Evolutionary conservation across 176 grass and related monocot species (phyloP), one percentile per base, ranked within the genome.

Genomic region (Aegilops longissima): DNA sequence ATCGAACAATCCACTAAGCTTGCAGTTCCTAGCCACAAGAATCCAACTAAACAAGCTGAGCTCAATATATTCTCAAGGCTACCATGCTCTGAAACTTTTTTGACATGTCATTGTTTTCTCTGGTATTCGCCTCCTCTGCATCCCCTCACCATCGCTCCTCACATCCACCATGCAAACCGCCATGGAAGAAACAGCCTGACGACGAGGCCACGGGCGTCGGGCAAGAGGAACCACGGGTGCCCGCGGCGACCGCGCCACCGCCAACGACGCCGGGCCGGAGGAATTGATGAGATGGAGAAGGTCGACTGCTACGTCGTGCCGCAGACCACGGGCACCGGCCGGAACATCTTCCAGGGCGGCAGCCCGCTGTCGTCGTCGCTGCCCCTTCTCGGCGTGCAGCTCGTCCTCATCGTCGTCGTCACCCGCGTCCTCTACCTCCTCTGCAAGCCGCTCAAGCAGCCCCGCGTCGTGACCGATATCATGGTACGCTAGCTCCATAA

Each of bases 401-500:
- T 97, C 70, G 77, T 97, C 34, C 89, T 97, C 88, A 93, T 92
- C 76, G 87, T 97, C 70, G 86, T 85, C 83, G 38, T 97, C 83
- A 94, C 92, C 38, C 95, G 87, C 82, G 52, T 90, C 80, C 90
- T 97, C 86, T 87, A 86, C 84, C 92, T 80, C 61, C 18, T 94
- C 45, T 86, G 94, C 86, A 88, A 73, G 83, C 95, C 95, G 24
- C 21, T 97, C 83, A 97, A 89, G 80, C 95, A 97, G 66, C 95
- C 95, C 13, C 90, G 90, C 54, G 84, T 92, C 34, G 92, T 97
- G 59, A 66, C 85, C 74, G 92, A 97, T 66, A 94, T 97, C 81
- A 77, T 94, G 92, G 95, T 86, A 92, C 78, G 62, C 44, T 45
- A 12, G 11, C 47, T 16, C 56, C 27, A 47, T 17, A n/a, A 47